phyloP scores from a whole-genome alignment of 345 rosid genomes.

The Citrus cavaleriei region DNA sequence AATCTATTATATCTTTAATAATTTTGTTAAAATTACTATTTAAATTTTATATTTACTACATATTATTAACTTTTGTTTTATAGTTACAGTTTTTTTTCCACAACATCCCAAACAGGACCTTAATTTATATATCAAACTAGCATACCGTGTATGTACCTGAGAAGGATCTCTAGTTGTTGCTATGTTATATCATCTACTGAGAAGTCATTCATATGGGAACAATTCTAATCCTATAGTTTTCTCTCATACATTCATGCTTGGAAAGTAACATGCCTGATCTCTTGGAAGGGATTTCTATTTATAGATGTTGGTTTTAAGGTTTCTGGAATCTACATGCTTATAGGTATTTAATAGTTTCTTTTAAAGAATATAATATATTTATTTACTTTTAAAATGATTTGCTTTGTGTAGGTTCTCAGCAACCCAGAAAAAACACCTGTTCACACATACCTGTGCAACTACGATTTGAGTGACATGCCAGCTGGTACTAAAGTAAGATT shows the following conservation, averaged over 20 bases:
- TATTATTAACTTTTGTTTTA: no score
- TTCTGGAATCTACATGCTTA: background rate
- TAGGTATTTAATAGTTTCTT: background rate
- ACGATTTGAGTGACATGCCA: conserved; percentile 96
- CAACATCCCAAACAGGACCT: no score
- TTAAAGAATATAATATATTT: conserved; percentile 7
- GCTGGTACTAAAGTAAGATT: conserved; percentile 68
- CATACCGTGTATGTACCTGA: background rate
- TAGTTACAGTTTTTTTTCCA: no score
- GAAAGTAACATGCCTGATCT: background rate
- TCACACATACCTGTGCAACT: conserved; percentile 92
- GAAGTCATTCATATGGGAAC: background rate
- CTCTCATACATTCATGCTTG: background rate
- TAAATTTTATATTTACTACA: no score
- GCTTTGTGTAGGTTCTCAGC: conserved; percentile 73
- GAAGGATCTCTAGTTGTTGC: background rate
- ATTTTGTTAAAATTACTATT: no score
- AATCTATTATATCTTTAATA: no score
- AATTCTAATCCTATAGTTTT: background rate
- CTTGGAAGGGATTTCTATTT: background rate
- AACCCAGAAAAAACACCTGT: conserved; percentile 97
- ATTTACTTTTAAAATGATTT: conserved; percentile 9
- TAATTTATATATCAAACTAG: background rate
- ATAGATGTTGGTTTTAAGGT: background rate
- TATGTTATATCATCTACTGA: background rate